These are phyloP conservation scores for Davidsoniella neocaledoniae DNA, from an alignment of 2,329 filamentous ascomycete genomes.

Conservation along the genomic window DNA sequence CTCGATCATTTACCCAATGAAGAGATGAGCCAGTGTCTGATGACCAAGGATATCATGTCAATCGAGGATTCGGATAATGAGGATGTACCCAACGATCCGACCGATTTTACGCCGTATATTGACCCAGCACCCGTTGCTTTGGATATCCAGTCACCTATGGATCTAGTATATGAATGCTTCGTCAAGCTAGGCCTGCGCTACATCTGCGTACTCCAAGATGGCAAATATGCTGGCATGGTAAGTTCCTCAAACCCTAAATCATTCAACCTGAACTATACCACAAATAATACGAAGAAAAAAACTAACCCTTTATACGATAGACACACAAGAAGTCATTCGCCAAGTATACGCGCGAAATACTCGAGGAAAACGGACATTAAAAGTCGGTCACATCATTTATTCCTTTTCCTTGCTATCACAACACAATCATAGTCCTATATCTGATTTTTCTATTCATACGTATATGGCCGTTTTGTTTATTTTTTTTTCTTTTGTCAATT, in stretches of 20 bases:
- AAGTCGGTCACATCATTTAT: neutral
- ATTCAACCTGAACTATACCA: neutral
- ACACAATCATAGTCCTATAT: neutral
- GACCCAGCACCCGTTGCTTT: conserved; percentile 80
- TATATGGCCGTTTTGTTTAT: neutral
- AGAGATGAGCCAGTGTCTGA: conserved; percentile 57
- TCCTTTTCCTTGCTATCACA: neutral
- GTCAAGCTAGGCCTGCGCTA: conserved; percentile 85
- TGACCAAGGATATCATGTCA: conserved; percentile 46
- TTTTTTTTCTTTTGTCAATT: neutral
- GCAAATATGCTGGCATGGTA: conserved; percentile 77
- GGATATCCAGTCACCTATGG: conserved; percentile 80
- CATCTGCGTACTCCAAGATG: conserved; percentile 74
- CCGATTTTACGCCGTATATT: conserved; percentile 80
- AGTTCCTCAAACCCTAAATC: conserved; percentile 19
- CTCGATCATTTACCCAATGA: conserved; percentile 72
- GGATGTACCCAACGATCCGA: conserved; percentile 39
- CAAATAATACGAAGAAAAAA: neutral
- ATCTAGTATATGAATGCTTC: conserved; percentile 92
- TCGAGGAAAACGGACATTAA: conserved; percentile 29
- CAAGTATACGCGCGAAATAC: conserved; percentile 75
- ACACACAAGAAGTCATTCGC: conserved; percentile 95
- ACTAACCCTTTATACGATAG: conserved; percentile 22
- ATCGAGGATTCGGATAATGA: conserved; percentile 48
- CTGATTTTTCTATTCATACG: neutral